Evolutionary conservation across 805 yeast species (phyloP).

Genomic region (Zygotorulaspora florentina): DNA sequence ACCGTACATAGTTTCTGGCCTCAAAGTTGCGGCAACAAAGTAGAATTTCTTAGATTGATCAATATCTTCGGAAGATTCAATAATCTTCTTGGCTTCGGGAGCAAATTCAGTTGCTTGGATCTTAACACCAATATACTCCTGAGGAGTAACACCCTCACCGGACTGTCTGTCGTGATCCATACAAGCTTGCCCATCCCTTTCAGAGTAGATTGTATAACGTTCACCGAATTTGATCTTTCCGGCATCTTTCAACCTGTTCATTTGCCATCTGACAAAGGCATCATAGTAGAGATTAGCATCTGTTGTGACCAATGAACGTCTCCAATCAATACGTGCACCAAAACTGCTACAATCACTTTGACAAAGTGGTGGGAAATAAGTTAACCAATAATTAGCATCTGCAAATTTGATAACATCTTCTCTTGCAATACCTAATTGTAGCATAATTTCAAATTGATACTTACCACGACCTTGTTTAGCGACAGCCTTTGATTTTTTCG

Average conservation of each 20-base stretch:
- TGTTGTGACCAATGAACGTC: constrained; percentile 92
- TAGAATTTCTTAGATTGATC: constrained; percentile 58
- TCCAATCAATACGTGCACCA: constrained; percentile 97
- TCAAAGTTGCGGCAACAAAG: constrained; percentile 92
- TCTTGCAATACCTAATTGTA: constrained; percentile 82
- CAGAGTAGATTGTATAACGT: constrained; percentile 95
- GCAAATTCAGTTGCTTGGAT: constrained; percentile 63
- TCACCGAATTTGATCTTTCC: constrained; percentile 97
- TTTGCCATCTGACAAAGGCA: constrained; percentile 94
- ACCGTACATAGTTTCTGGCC: constrained; percentile 99
- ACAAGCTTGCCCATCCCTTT: constrained; percentile 98
- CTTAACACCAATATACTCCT: constrained; percentile 92
- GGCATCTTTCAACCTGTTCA: constrained; percentile 74
- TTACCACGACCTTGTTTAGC: constrained; percentile 93
- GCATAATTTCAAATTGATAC: constrained; percentile 94
- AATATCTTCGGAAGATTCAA: constrained; percentile 34
- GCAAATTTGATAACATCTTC: constrained; percentile 86
- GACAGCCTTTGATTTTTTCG: constrained; percentile 88
- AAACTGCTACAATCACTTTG: constrained; percentile 71
- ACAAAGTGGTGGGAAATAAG: constrained; percentile 87
- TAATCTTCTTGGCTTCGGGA: constrained; percentile 39
- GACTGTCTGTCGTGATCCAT: constrained; percentile 98
- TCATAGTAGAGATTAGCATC: constrained; percentile 94
- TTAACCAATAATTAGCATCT: constrained; percentile 87
- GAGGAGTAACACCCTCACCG: constrained; percentile 96